phyloP scores from a whole-genome alignment of 208 protist species.

The Trypanosoma grayi region DNA sequence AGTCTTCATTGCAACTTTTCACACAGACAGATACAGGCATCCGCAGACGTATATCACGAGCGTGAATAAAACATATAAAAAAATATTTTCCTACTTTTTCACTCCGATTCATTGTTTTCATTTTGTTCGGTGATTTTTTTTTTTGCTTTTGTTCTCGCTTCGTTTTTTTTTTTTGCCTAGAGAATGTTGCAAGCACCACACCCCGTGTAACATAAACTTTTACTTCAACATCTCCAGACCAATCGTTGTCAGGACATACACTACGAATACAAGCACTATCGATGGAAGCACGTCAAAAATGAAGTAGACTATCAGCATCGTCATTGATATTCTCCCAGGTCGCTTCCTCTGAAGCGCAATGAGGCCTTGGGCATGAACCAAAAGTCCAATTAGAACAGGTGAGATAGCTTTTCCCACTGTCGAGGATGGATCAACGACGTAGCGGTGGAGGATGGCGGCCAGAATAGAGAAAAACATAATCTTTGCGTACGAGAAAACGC shows the following conservation, averaged over 20 bases:
- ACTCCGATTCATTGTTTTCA: neutral
- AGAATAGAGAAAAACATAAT: conserved; percentile 28
- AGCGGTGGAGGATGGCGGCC: conserved; percentile 42
- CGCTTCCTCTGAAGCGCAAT: conserved; percentile 28
- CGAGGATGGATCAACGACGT: conserved; percentile 32
- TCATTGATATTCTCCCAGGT: conserved; percentile 23
- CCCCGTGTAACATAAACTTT: neutral
- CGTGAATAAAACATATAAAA: too few relatives aligned
- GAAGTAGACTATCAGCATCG: conserved; percentile 61
- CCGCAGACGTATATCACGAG: too few relatives aligned
- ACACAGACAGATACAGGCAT: too few relatives aligned
- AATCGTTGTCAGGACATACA: conserved; percentile 38
- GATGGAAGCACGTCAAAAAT: conserved; percentile 63
- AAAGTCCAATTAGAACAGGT: conserved; percentile 37
- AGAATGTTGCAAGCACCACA: neutral
- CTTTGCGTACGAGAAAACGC: conserved; percentile 27
- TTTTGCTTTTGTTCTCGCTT: neutral
- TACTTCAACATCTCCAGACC: conserved; percentile 8
- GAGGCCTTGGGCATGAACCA: conserved; percentile 46
- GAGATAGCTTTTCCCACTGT: conserved; percentile 27
- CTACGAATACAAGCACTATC: conserved; percentile 34
- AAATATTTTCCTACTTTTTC: neutral
- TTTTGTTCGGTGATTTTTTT: neutral
- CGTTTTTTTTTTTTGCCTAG: neutral
- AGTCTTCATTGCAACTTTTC: too few relatives aligned